Conservation (phyloP, 1,284 basidiomycete species). For the Cutaneotrichosporon cutaneum region DNA sequence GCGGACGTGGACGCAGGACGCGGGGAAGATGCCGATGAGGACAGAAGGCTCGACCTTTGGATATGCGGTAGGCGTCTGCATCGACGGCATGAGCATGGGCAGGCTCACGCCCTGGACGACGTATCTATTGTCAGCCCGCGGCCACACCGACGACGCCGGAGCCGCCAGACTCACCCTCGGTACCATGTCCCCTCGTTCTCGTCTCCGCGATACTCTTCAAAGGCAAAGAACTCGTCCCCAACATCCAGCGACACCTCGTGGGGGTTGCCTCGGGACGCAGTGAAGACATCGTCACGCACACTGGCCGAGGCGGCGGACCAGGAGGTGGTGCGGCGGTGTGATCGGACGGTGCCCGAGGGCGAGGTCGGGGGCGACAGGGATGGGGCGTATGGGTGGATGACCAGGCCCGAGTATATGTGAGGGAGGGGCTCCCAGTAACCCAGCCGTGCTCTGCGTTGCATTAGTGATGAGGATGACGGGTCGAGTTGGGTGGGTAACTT, state of each 20-base stretch:
- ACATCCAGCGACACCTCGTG: constrained; percentile 57
- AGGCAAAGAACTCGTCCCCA: constrained; percentile 95
- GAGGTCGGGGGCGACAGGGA: constrained; percentile 30
- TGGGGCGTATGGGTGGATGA: constrained; percentile 44
- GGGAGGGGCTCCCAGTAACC: constrained; percentile 48
- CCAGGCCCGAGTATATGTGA: constrained; percentile 47
- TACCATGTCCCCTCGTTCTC: constrained; percentile 68
- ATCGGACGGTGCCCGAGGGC: constrained; percentile 17
- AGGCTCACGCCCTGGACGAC: constrained; percentile 79
- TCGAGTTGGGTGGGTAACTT: neutral
- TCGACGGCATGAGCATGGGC: constrained; percentile 54
- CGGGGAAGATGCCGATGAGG: constrained; percentile 93
- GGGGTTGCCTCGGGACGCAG: constrained; percentile 32
- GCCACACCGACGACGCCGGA: neutral
- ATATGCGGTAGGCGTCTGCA: constrained; percentile 17
- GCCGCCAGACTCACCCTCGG: constrained; percentile 11
- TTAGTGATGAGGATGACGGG: constrained; percentile 6
- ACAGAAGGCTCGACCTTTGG: constrained; percentile 65
- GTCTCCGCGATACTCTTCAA: constrained; percentile 70
- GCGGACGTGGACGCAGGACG: constrained; percentile 82
- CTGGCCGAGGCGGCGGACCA: constrained; percentile 30
- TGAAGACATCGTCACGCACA: constrained; percentile 18
- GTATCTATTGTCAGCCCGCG: constrained; percentile 60
- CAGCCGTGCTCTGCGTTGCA: constrained; percentile 14
- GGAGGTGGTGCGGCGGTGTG: constrained; percentile 28